A percentile compares a stretch with the other conserved stretches of the same genome.
Conservation (phyloP, 768 basidiomycete species). For the Astraeus odoratus region DNA sequence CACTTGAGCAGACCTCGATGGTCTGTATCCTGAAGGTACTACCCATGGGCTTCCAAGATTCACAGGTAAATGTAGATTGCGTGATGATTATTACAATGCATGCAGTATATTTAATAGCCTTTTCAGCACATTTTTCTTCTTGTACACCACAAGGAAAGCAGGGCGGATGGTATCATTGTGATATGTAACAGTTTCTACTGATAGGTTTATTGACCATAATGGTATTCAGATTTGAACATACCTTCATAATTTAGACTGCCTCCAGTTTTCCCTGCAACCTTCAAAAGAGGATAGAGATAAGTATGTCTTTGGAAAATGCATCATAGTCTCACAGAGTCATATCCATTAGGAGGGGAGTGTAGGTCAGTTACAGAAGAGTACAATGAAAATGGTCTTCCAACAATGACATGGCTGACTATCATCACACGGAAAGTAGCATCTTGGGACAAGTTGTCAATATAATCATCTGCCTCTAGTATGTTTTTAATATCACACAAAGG, state of each 20-base stretch:
- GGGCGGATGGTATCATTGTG: conserved; percentile 61
- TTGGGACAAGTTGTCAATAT: conserved; percentile 37
- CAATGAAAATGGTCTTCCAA: conserved; percentile 49
- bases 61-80: too few relatives aligned
- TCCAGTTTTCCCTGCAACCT: conserved; percentile 62
- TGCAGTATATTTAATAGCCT: conserved; percentile 27
- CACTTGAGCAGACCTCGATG: too few relatives aligned
- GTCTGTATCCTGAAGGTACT: too few relatives aligned
- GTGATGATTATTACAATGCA: conserved; percentile 12
- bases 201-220: background rate
- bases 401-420: conserved; percentile 57
- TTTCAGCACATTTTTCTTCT: conserved; percentile 23
- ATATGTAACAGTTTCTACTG: conserved; percentile 56
- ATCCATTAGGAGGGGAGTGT: conserved; percentile 48
- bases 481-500: conserved; percentile 2
- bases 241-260: conserved; percentile 56
- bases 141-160: conserved; percentile 62
- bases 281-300: background rate
- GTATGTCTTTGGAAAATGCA: background rate
- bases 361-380: conserved; percentile 42
- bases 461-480: conserved; percentile 59
- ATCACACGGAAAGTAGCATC: conserved; percentile 41
- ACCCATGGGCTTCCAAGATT: too few relatives aligned
- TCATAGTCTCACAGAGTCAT: conserved; percentile 44
- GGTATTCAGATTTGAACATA: conserved; percentile 6